A percentile compares a stretch with the other conserved stretches of the same genome.
Conservation (phyloP, 2,329 filamentous ascomycete species). For the Alternaria sp. region DNA sequence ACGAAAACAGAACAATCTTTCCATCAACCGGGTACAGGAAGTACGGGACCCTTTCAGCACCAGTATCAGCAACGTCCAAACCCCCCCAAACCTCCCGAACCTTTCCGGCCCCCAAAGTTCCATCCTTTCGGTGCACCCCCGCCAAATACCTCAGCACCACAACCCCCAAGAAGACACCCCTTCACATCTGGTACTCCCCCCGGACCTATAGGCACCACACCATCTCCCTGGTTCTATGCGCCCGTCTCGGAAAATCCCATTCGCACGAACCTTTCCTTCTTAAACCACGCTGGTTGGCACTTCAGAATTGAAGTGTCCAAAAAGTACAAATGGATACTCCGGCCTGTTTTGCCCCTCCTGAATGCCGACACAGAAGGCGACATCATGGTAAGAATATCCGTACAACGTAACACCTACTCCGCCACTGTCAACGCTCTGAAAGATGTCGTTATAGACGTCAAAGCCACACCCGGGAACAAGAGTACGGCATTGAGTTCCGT, state of each 20-base stretch:
- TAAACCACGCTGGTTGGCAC: conserved; percentile 10
- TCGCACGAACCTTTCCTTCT: conserved; percentile 2
- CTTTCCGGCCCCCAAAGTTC: neutral
- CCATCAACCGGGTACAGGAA: neutral
- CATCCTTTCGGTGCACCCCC: neutral
- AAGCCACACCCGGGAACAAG: neutral
- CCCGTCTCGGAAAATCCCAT: neutral
- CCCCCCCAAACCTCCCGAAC: neutral
- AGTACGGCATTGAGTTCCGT: neutral
- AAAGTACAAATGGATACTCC: neutral
- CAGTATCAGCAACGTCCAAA: neutral
- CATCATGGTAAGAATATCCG: neutral
- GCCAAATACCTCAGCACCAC: neutral
- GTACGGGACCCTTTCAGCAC: neutral
- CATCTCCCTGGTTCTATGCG: neutral
- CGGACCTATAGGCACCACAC: neutral
- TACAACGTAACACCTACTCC: neutral
- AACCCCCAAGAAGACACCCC: neutral
- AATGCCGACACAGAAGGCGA: neutral
- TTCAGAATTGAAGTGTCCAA: conserved; percentile 4
- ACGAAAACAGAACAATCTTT: neutral
- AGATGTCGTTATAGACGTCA: neutral
- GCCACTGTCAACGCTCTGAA: neutral
- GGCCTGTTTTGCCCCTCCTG: neutral
- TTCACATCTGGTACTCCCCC: neutral